Evolutionary conservation across 768 basidiomycete species (phyloP), one percentile per base, ranked within the genome.

Genomic region (Boletellus emodensis): DNA sequence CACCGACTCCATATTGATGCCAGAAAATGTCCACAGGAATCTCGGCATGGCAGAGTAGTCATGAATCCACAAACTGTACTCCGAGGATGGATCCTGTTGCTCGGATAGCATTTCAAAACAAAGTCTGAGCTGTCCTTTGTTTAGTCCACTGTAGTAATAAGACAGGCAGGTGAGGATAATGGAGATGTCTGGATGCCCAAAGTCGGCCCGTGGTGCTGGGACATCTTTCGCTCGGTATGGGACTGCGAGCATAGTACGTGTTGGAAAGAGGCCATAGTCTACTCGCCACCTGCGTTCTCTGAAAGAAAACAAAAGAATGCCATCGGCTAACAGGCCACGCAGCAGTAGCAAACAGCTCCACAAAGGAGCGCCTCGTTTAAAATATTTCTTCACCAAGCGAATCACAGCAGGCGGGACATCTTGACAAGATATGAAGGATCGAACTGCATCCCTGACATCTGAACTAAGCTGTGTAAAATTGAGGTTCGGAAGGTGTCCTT

Each of bases 261-360:
- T 22, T 2, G 33, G 36, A 20, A 14, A 32, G 32, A 47, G 45
- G n/a, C 51, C 65, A 44, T 66, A 66, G 46, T 66, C 58, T 11
- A 66, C 64, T 1, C 65, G 37, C 60, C 60, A 66, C 15, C 64
- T 44, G 12, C 55, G 46, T 34, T 66, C 62, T 22, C 34, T 54
- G 9, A 66, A 41, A 32, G 40, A 47, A 40, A 50, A 55, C 7
- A 58, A 17, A 1, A 66, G 53, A 14, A 63, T 52, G 2, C 60
- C 65, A 18, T 36, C 55, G 13, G 55, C 57, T 2, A 71, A 34
- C 22, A 71, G 55, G 4, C 69, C 69, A 20, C 70, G 69, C 15
- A 71, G 43, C 8, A 69, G 49, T 10, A 71, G 47, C 4, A 71
- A 40, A 15, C 47, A 50, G 4, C 30, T 13, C 56, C 61, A 64